These are phyloP conservation scores for Dionaea muscipula DNA, from an alignment of 179 eudicot species.

Conservation along the genomic window DNA sequence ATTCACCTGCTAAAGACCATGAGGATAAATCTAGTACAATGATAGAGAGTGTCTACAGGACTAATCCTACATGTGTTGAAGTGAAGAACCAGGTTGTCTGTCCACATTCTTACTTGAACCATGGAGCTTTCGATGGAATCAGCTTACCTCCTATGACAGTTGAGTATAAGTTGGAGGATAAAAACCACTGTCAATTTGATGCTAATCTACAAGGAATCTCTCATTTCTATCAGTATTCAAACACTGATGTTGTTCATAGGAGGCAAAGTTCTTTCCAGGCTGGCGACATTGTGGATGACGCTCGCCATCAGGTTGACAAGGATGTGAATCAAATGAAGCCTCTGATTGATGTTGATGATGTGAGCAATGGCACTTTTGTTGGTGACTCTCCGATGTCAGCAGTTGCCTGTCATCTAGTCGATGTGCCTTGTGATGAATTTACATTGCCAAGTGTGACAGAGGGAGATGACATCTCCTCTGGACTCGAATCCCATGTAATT, in stretches of 20 bases:
- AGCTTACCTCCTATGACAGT: conserved; percentile 6
- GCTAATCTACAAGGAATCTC: conserved; percentile 7
- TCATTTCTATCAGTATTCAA: conserved; percentile 11
- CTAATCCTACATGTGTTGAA: conserved; percentile 12
- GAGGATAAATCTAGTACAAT: conserved; percentile 6
- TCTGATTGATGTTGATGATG: conserved; percentile 49
- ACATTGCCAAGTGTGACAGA: conserved; percentile 25
- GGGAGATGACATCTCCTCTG: conserved; percentile 23
- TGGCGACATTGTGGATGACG: conserved; percentile 20
- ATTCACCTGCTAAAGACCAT: conserved; percentile 11
- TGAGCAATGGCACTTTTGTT: conserved; percentile 21
- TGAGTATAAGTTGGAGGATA: conserved; percentile 12
- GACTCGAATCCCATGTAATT: conserved; percentile 41
- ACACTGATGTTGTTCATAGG: conserved; percentile 14
- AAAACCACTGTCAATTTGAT: conserved; percentile 9
- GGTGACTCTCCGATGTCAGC: conserved; percentile 27
- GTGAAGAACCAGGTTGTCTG: conserved; percentile 12
- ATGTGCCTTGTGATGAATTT: conserved; percentile 24
- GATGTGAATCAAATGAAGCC: conserved; percentile 21
- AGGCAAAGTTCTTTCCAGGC: conserved; percentile 32
- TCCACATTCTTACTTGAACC: conserved; percentile 14
- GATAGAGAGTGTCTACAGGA: conserved; percentile 10
- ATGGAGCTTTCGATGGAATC: conserved; percentile 16
- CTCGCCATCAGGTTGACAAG: conserved; percentile 19
- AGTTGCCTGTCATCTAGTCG: conserved; percentile 25